Evolutionary conservation across 2,329 filamentous ascomycete genomes (phyloP).

Genomic region (Microcyclospora pomicola): DNA sequence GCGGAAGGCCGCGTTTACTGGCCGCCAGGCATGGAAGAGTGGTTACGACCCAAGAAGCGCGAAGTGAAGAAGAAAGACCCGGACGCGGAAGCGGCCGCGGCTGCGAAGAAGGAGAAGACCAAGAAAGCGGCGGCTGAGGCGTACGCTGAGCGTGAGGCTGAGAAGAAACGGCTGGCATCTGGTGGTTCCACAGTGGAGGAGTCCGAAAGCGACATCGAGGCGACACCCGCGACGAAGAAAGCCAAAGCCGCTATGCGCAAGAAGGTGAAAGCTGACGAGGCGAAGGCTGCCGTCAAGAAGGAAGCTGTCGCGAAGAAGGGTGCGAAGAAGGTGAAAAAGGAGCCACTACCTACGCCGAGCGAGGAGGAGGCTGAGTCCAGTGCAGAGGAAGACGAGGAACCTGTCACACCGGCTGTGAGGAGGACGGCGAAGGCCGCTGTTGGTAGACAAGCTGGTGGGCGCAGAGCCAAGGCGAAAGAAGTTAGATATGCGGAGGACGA

Average conservation of each 20-base stretch:
- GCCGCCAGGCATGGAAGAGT: conserved; percentile 81
- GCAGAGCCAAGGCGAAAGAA: too few relatives aligned
- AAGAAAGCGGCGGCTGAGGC: conserved; percentile 9
- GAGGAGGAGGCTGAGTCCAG: too few relatives aligned
- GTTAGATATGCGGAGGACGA: too few relatives aligned
- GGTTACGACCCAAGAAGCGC: conserved; percentile 69
- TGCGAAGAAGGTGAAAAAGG: neutral
- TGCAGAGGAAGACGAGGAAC: too few relatives aligned
- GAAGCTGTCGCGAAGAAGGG: neutral
- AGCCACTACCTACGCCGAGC: too few relatives aligned
- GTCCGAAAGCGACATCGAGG: conserved; percentile 19
- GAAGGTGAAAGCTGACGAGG: conserved; percentile 10
- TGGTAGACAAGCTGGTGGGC: too few relatives aligned
- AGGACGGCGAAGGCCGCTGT: too few relatives aligned
- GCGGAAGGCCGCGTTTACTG: conserved; percentile 73
- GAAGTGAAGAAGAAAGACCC: conserved; percentile 44
- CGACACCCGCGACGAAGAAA: conserved; percentile 26
- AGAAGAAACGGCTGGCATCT: too few relatives aligned
- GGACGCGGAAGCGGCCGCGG: conserved; percentile 20
- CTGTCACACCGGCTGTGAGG: too few relatives aligned
- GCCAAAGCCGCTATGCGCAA: conserved; percentile 21
- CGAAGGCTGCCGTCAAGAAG: conserved; percentile 5
- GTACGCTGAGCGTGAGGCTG: conserved; percentile 9
- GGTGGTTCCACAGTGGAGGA: too few relatives aligned
- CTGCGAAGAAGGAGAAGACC: conserved; percentile 21